Conservation (phyloP, 768 basidiomycete genomes). For the Auriscalpium microsporum region DNA sequence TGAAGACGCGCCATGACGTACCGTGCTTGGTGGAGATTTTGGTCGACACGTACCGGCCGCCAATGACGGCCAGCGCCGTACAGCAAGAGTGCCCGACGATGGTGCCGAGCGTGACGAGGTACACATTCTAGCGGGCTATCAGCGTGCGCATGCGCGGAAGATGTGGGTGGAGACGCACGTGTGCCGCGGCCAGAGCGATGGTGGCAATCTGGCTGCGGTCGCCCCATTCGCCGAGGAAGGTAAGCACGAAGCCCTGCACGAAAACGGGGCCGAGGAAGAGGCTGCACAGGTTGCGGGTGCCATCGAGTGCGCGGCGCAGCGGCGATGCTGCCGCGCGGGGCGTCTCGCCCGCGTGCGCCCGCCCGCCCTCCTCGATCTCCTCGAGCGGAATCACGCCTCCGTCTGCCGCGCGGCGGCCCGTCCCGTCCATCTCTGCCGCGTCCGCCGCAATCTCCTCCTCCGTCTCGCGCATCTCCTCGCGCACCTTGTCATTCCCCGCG, state of each 20-base stretch:
- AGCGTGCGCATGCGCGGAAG: conserved; percentile 9
- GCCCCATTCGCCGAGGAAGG: conserved; percentile 99
- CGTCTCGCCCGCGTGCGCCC: conserved; percentile 31
- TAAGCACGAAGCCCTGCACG: conserved; percentile 89
- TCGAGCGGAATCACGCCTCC: conserved; percentile 55
- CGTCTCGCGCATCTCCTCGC: conserved; percentile 95
- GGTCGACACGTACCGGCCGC: conserved; percentile 84
- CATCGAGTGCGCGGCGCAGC: conserved; percentile 37
- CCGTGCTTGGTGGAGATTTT: conserved; percentile 95
- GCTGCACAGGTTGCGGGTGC: conserved; percentile 74
- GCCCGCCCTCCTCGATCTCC: conserved; percentile 65
- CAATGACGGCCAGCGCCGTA: conserved; percentile 86
- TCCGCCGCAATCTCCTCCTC: conserved; percentile 90
- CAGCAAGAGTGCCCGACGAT: conserved; percentile 82
- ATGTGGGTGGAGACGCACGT: conserved; percentile 44
- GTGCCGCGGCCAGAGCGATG: conserved; percentile 89
- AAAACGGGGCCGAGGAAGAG: conserved; percentile 87
- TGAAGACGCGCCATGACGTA: conserved; percentile 27
- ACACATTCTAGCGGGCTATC: conserved; percentile 61
- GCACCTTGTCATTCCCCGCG: conserved; percentile 67
- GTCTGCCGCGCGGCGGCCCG: conserved; percentile 23
- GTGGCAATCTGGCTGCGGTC: conserved; percentile 97
- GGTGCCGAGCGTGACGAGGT: conserved; percentile 84
- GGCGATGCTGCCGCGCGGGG: conserved; percentile 11
- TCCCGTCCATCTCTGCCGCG: conserved; percentile 43